Percentiles rank a stretch among this genome's conserved stretches.
These are phyloP conservation scores for Ramularia collo-cygni DNA, from an alignment of 2,329 filamentous ascomycete species.

Conservation along the genomic window DNA sequence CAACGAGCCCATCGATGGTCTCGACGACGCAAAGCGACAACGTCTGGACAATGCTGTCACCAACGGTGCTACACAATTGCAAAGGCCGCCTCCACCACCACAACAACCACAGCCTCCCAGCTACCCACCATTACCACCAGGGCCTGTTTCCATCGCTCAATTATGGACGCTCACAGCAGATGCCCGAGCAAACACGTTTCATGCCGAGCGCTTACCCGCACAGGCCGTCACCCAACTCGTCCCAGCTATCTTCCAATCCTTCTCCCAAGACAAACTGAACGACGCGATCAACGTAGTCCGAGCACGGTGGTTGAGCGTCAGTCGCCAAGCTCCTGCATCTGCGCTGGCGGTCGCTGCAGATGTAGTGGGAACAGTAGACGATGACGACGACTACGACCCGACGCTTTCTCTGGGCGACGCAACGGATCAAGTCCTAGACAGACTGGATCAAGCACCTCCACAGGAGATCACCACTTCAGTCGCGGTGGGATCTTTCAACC, in stretches of 20 bases:
- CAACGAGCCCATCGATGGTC: constrained; percentile 61
- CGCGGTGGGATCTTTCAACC: constrained; percentile 66
- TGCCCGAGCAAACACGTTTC: constrained; percentile 66
- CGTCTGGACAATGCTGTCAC: constrained; percentile 52
- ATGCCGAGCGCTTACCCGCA: constrained; percentile 70
- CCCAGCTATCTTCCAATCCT: constrained; percentile 66
- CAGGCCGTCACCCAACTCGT: constrained; percentile 73
- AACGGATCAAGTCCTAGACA: constrained; percentile 69
- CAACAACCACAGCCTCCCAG: constrained; percentile 33
- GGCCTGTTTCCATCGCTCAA: constrained; percentile 71
- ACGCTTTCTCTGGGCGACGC: constrained; percentile 74
- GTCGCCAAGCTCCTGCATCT: constrained; percentile 24
- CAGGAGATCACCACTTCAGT: constrained; percentile 36
- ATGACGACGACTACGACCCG: constrained; percentile 91
- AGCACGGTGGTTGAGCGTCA: constrained; percentile 35
- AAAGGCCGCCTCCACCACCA: constrained; percentile 19
- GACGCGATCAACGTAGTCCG: constrained; percentile 61
- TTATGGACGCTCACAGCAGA: constrained; percentile 81
- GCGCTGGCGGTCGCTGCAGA: constrained; percentile 27
- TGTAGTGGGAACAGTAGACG: constrained; percentile 41
- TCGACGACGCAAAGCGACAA: constrained; percentile 76
- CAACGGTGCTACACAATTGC: constrained; percentile 19
- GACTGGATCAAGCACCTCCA: constrained; percentile 61
- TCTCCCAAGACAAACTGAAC: constrained; percentile 62
- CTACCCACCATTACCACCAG: constrained; percentile 65